A percentile compares a stretch with the other conserved stretches of the same genome.
These are phyloP conservation scores for Hortiboletus rubellus DNA, from an alignment of 1,284 basidiomycete species.

Conservation along the genomic window DNA sequence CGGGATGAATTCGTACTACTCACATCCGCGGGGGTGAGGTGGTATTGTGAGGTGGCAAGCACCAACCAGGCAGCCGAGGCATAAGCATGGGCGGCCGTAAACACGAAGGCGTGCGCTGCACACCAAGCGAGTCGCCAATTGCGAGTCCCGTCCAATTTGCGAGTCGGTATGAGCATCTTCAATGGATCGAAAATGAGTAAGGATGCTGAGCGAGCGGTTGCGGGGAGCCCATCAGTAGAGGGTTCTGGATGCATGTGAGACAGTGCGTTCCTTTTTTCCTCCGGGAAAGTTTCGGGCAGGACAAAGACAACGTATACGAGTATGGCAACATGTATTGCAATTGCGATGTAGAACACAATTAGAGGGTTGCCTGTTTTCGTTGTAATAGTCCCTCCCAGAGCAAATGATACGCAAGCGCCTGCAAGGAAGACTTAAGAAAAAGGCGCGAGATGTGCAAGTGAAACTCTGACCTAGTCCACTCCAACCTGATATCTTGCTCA, in stretches of 20 bases:
- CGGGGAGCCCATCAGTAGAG: neutral
- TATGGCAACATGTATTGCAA: slow-evolving; percentile 15
- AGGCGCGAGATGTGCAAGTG: neutral
- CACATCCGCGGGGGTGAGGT: slow-evolving; percentile 28
- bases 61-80: slow-evolving; percentile 24
- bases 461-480: slow-evolving; percentile 22
- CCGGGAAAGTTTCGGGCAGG: slow-evolving; percentile 36
- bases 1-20: neutral
- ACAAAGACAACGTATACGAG: slow-evolving; percentile 26
- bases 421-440: neutral
- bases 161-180: slow-evolving; percentile 25
- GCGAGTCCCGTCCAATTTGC: slow-evolving; percentile 20
- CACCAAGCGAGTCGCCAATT: slow-evolving; percentile 36
- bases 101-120: slow-evolving; percentile 28
- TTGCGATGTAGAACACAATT: slow-evolving; percentile 29
- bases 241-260: slow-evolving; percentile 5
- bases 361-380: slow-evolving; percentile 25
- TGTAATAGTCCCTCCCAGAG: slow-evolving; percentile 34
- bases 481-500: slow-evolving; percentile 36
- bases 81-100: slow-evolving; percentile 23
- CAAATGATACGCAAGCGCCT: slow-evolving; percentile 32
- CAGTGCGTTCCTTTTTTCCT: slow-evolving; percentile 29
- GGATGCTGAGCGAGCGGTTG: neutral
- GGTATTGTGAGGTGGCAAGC: slow-evolving; percentile 25
- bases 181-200: slow-evolving; percentile 28